phyloP scores from a whole-genome alignment of 257 asterid species.

The Nicotiana knightiana region DNA sequence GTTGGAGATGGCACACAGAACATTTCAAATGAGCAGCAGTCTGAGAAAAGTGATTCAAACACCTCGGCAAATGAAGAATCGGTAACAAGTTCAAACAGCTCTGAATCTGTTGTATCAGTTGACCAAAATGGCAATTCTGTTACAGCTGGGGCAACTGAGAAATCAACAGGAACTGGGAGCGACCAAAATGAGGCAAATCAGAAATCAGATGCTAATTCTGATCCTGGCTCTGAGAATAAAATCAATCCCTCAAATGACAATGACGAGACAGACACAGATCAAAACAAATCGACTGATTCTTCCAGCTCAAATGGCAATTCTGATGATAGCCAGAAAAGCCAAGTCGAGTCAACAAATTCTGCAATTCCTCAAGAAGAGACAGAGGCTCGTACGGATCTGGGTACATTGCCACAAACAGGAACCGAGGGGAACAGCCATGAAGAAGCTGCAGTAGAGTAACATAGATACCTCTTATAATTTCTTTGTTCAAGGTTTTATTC shows the following conservation, averaged over 20 bases:
- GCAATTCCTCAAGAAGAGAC: slow-evolving; percentile 52
- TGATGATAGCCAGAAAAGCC: slow-evolving; percentile 18
- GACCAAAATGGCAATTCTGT: slow-evolving; percentile 10
- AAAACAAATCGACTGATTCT: slow-evolving; percentile 30
- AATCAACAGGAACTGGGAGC: background rate
- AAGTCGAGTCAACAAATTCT: slow-evolving; percentile 34
- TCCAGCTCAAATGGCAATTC: slow-evolving; percentile 23
- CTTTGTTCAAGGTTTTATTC: background rate
- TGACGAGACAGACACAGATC: slow-evolving; percentile 34
- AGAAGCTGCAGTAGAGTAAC: slow-evolving; percentile 52
- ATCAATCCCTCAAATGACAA: slow-evolving; percentile 39
- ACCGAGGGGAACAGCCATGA: slow-evolving; percentile 31
- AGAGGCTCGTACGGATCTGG: slow-evolving; percentile 58
- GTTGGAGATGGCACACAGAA: slow-evolving; percentile 5
- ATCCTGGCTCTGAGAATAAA: background rate
- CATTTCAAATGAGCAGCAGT: background rate
- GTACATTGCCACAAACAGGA: slow-evolving; percentile 61
- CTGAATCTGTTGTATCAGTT: slow-evolving; percentile 8
- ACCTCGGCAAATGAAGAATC: slow-evolving; percentile 1
- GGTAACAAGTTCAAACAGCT: background rate
- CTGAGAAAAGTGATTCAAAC: slow-evolving; percentile 7
- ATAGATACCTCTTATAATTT: background rate
- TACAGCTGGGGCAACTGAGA: background rate
- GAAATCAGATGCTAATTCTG: background rate
- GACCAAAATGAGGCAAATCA: background rate